Evolutionary conservation across 1,139 yeast species (phyloP).

Genomic region (Hemisphaericaspora subhashii): DNA sequence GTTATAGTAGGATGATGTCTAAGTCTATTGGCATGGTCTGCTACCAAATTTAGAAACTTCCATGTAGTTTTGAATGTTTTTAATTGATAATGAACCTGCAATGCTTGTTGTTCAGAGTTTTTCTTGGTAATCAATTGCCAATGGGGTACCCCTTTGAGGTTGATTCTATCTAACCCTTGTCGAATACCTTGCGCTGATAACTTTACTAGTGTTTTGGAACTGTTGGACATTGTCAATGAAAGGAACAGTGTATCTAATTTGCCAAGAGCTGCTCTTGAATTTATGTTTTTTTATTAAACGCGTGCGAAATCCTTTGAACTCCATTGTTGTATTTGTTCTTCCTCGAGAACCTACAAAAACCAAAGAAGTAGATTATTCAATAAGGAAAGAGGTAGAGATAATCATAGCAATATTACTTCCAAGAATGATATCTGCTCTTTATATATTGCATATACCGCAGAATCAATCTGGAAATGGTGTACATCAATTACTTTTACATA

Average conservation of each 20-base stretch:
- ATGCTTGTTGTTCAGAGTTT: constrained; percentile 13
- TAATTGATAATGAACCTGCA: constrained; percentile 34
- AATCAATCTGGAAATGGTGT: constrained; percentile 28
- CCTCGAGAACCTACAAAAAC: too few species aligned
- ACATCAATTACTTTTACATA: constrained; percentile 36
- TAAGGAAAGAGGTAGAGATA: too few species aligned
- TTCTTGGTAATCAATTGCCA: constrained; percentile 13
- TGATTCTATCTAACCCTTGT: constrained; percentile 13
- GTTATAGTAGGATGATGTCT: constrained; percentile 76
- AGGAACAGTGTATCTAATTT: too few species aligned
- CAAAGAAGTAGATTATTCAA: too few species aligned
- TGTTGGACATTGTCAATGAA: not conserved
- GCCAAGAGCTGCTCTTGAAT: not conserved
- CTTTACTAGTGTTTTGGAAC: not conserved
- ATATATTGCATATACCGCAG: constrained; percentile 38
- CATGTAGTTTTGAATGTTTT: constrained; percentile 60
- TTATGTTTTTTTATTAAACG: too few species aligned
- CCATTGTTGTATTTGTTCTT: too few species aligned
- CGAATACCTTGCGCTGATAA: constrained; percentile 11
- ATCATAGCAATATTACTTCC: too few species aligned
- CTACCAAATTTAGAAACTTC: constrained; percentile 62
- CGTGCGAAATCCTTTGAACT: too few species aligned
- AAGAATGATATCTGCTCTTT: constrained; percentile 43
- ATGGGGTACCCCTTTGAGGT: constrained; percentile 11
- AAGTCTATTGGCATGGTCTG: constrained; percentile 56